Percentiles rank a stretch among this genome's conserved stretches.
Conservation (phyloP, 2,329 filamentous ascomycete species). For the Fusarium sp. region DNA sequence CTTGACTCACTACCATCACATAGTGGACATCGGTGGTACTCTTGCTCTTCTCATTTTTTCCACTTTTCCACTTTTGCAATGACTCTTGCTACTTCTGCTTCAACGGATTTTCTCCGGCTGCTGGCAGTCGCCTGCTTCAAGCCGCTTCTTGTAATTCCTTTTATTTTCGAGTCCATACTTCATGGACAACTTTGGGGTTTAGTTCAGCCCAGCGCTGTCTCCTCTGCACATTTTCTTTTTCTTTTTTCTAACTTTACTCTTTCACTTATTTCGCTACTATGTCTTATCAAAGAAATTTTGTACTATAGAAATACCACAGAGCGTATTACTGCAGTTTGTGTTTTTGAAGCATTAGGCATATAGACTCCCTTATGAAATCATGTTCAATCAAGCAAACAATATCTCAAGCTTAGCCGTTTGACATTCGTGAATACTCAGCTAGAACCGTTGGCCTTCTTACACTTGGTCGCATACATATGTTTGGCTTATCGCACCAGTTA, state of each 20-base stretch:
- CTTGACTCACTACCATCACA: conserved; percentile 12
- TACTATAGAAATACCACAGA: conserved; percentile 40
- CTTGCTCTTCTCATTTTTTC: background rate
- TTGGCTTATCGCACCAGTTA: background rate
- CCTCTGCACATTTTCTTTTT: background rate
- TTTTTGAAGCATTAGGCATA: conserved; percentile 17
- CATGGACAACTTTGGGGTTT: background rate
- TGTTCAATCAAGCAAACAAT: background rate
- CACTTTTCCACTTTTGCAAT: background rate
- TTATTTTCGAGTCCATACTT: conserved; percentile 6
- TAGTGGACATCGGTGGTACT: background rate
- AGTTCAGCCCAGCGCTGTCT: background rate
- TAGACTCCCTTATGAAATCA: conserved; percentile 32
- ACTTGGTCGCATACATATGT: background rate
- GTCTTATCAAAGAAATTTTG: conserved; percentile 8
- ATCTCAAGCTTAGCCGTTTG: background rate
- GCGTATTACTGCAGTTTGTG: conserved; percentile 23
- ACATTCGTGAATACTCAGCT: background rate
- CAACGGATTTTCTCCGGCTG: conserved; percentile 18
- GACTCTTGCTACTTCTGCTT: background rate
- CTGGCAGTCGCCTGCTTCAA: conserved; percentile 27
- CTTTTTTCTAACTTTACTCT: background rate
- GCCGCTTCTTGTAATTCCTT: background rate
- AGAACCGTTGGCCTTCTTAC: background rate
- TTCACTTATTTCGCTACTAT: background rate